These are phyloP conservation scores for Penicillium sp. DNA, from an alignment of 2,329 filamentous ascomycete genomes.

Conservation along the genomic window DNA sequence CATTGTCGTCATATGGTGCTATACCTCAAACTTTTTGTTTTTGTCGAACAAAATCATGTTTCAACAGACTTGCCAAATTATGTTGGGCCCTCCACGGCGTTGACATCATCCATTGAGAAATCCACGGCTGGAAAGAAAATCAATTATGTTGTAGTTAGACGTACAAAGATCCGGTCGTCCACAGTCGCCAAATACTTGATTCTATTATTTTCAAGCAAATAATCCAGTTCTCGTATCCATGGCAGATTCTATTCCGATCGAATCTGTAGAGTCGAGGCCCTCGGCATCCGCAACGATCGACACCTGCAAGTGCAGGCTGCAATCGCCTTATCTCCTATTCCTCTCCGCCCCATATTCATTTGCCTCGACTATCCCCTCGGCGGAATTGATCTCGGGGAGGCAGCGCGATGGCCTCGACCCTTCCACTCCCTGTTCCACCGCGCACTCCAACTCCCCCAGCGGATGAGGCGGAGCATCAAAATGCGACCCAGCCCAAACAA, in stretches of 20 bases:
- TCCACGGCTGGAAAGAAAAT: too few relatives aligned
- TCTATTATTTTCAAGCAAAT: too few relatives aligned
- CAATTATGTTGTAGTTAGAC: too few relatives aligned
- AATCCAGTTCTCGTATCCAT: too few relatives aligned
- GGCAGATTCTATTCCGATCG: too few relatives aligned
- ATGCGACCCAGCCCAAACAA: slow-evolving; percentile 20
- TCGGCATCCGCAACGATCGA: slow-evolving; percentile 13
- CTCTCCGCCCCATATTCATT: slow-evolving; percentile 1
- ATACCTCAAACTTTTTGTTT: background rate
- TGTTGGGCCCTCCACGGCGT: slow-evolving; percentile 14
- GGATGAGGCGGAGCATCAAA: slow-evolving; percentile 38
- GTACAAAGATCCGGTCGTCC: too few relatives aligned
- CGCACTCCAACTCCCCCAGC: slow-evolving; percentile 60
- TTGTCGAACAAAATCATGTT: slow-evolving; percentile 13
- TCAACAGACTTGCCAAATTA: slow-evolving; percentile 21
- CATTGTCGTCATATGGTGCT: background rate
- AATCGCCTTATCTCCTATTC: slow-evolving; percentile 16
- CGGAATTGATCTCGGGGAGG: slow-evolving; percentile 11
- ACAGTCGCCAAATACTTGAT: too few relatives aligned
- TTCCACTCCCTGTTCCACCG: slow-evolving; percentile 56
- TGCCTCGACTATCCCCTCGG: slow-evolving; percentile 3
- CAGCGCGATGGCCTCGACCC: slow-evolving; percentile 51
- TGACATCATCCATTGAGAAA: slow-evolving; percentile 1
- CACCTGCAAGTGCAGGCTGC: slow-evolving; percentile 11
- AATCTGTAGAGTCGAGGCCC: too few relatives aligned